Evolutionary conservation across 345 rosid genomes (phyloP).

Genomic region (Corymbia maculata): DNA sequence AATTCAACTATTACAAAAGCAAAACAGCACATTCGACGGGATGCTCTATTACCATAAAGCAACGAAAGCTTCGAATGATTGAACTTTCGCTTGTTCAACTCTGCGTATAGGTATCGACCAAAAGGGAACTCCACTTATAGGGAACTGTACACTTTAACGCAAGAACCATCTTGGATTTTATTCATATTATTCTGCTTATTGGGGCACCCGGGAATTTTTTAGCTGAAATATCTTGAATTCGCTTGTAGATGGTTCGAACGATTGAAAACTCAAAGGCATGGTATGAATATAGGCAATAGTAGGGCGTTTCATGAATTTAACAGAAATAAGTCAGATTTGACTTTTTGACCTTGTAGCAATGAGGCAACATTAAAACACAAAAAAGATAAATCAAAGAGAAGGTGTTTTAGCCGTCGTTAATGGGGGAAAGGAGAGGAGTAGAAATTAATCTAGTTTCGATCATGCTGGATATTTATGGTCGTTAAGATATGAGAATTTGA

Average conservation of each 20-base stretch:
- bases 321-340: background rate
- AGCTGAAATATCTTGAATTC: background rate
- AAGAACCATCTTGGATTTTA: background rate
- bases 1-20: background rate
- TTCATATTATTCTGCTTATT: background rate
- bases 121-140: background rate
- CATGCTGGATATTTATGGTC: background rate
- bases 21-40: background rate
- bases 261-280: background rate
- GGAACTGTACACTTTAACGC: background rate
- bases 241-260: background rate
- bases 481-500: background rate
- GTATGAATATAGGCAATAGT: background rate
- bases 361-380: background rate
- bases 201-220: background rate
- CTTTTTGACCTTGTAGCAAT: background rate
- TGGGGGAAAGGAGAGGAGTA: background rate
- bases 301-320: background rate
- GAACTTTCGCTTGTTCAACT: background rate
- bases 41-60: background rate
- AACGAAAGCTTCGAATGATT: background rate
- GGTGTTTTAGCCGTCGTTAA: background rate
- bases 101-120: background rate
- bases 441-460: background rate
- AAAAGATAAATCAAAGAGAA: background rate